Evolutionary conservation across 2,329 filamentous ascomycete species (phyloP).

Genomic region (Botrytis sinoallii): DNA sequence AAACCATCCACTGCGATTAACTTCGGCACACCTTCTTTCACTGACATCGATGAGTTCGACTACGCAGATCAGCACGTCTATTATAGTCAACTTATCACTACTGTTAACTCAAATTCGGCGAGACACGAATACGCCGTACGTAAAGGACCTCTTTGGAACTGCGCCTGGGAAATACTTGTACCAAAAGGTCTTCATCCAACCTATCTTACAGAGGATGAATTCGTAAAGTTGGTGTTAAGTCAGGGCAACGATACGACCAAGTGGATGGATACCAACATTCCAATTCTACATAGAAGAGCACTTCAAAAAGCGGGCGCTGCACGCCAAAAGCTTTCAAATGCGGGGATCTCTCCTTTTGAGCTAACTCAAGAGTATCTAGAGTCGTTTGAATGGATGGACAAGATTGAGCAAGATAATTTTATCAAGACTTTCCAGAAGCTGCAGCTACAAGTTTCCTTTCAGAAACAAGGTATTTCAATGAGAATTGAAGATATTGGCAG

Average conservation of each 20-base stretch:
- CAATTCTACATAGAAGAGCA: conserved; percentile 16
- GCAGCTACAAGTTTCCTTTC: conserved; percentile 16
- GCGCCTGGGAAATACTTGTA: conserved; percentile 20
- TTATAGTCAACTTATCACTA: conserved; percentile 4
- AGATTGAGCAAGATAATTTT: conserved; percentile 23
- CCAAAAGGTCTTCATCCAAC: conserved; percentile 22
- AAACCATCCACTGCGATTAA: not conserved
- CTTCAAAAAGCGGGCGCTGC: conserved; percentile 17
- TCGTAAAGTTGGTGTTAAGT: conserved; percentile 21
- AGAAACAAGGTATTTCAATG: conserved; percentile 19
- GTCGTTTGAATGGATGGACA: conserved; percentile 25
- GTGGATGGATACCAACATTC: conserved; percentile 21
- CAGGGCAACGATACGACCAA: conserved; percentile 9
- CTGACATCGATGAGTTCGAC: conserved; percentile 19
- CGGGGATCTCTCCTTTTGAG: conserved; percentile 24
- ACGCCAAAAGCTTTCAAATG: conserved; percentile 16
- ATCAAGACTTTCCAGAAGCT: conserved; percentile 17
- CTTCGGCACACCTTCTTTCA: not conserved
- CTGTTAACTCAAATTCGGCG: conserved; percentile 12
- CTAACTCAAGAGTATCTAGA: conserved; percentile 19
- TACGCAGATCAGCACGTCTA: conserved; percentile 14
- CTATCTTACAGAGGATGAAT: conserved; percentile 22
- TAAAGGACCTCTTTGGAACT: conserved; percentile 22
- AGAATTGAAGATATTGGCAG: conserved; percentile 18
- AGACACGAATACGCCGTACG: conserved; percentile 18